Evolutionary conservation across 106 monocot genomes (phyloP).

Genomic region (Posidonia australis): DNA sequence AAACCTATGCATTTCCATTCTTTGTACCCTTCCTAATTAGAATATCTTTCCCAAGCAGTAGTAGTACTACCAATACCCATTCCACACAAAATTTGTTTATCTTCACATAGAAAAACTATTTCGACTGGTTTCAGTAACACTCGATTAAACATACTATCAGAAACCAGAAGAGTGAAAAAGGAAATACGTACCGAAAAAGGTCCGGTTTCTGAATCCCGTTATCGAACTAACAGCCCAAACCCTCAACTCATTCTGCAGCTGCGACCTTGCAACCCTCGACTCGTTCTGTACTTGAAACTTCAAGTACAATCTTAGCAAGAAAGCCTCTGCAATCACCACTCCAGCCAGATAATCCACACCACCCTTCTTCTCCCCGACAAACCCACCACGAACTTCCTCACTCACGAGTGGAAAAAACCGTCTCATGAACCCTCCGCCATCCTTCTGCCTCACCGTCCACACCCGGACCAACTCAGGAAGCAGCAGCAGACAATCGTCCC

Average conservation of each 20-base stretch:
- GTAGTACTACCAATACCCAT: background rate
- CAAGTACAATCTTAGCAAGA: constrained; percentile 62
- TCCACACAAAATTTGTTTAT: too few relatives aligned
- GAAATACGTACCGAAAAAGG: constrained; percentile 60
- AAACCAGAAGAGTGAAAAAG: too few relatives aligned
- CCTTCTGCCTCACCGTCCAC: constrained; percentile 36
- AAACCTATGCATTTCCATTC: too few relatives aligned
- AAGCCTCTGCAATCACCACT: constrained; percentile 61
- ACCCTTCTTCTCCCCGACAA: constrained; percentile 25
- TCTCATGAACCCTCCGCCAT: constrained; percentile 12
- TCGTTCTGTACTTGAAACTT: constrained; percentile 32
- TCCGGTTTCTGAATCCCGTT: constrained; percentile 44
- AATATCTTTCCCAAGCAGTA: too few relatives aligned
- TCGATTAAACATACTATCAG: background rate
- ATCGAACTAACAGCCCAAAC: constrained; percentile 78
- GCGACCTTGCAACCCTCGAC: constrained; percentile 15
- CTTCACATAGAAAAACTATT: too few relatives aligned
- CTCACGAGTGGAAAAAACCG: constrained; percentile 58
- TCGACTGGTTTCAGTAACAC: too few relatives aligned
- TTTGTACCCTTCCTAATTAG: too few relatives aligned
- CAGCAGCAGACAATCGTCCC: background rate
- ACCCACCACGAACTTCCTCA: constrained; percentile 31
- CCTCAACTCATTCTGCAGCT: constrained; percentile 56
- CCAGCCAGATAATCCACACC: constrained; percentile 49
- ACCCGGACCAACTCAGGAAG: constrained; percentile 51